Evolutionary conservation across 1,284 basidiomycete genomes (phyloP).

Genomic region (Fomitopsis schrenkii): DNA sequence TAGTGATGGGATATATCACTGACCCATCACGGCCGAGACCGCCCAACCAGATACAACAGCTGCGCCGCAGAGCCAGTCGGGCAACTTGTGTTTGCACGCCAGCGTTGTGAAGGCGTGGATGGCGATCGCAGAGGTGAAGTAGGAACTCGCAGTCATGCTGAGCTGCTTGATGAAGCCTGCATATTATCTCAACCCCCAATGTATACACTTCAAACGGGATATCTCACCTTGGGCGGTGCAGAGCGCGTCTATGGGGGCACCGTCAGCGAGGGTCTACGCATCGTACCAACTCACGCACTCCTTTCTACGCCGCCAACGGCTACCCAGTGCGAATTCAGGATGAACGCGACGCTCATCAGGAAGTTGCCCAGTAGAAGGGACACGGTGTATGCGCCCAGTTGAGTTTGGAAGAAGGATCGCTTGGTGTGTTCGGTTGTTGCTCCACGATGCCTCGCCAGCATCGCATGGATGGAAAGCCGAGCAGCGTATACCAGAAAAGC

Average conservation of each 20-base stretch:
- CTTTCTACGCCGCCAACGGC: slow-evolving; percentile 37
- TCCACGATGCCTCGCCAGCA: slow-evolving; percentile 17
- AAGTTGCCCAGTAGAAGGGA: slow-evolving; percentile 59
- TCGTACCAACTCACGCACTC: slow-evolving; percentile 35
- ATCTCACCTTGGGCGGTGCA: slow-evolving; percentile 2
- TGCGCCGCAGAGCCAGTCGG: slow-evolving; percentile 40
- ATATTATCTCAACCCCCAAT: slow-evolving; percentile 26
- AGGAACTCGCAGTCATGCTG: slow-evolving; percentile 56
- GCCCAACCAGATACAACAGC: slow-evolving; percentile 53
- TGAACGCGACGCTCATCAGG: slow-evolving; percentile 46
- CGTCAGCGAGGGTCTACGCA: background rate
- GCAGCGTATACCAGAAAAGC: slow-evolving; percentile 41
- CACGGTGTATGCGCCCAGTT: slow-evolving; percentile 61
- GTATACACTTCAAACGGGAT: background rate
- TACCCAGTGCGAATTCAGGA: slow-evolving; percentile 46
- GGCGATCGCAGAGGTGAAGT: slow-evolving; percentile 61
- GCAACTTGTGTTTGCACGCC: slow-evolving; percentile 50
- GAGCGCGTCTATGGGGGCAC: background rate
- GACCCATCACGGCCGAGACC: slow-evolving; percentile 44
- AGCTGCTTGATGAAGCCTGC: slow-evolving; percentile 50
- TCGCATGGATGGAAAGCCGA: slow-evolving; percentile 34
- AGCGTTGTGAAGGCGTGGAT: slow-evolving; percentile 68
- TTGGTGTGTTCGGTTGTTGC: slow-evolving; percentile 22
- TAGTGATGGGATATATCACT: slow-evolving; percentile 11
- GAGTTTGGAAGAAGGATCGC: slow-evolving; percentile 64